These are phyloP conservation scores for Nannizzia gypsea DNA, from an alignment of 2,329 filamentous ascomycete species.

Conservation along the genomic window DNA sequence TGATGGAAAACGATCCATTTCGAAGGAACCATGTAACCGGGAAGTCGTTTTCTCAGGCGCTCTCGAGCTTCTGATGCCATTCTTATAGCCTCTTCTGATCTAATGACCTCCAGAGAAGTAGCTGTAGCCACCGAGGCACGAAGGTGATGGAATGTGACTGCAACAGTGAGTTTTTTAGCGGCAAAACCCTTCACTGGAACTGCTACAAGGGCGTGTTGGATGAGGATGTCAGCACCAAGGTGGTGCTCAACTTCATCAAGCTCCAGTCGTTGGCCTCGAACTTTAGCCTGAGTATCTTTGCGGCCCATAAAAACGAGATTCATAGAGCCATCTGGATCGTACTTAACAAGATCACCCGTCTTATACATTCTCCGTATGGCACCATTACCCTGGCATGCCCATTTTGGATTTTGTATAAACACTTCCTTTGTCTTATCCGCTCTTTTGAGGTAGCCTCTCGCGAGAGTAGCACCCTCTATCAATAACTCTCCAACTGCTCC, in stretches of 20 bases:
- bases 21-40: conserved; percentile 20
- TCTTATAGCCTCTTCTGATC: conserved; percentile 4
- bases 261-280: conserved; percentile 21
- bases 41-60: conserved; percentile 14
- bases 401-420: conserved; percentile 19
- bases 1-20: conserved; percentile 15
- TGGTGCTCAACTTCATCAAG: conserved; percentile 21
- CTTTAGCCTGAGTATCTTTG: conserved; percentile 22
- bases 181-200: conserved; percentile 7
- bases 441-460: conserved; percentile 21
- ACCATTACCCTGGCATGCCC: conserved; percentile 9
- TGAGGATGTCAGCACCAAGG: conserved; percentile 10
- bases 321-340: conserved; percentile 17
- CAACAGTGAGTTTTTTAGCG: conserved; percentile 11
- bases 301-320: conserved; percentile 19
- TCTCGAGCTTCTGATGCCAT: conserved; percentile 8
- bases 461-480: conserved; percentile 27
- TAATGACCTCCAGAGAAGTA: conserved; percentile 6
- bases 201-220: conserved; percentile 9
- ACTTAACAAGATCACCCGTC: conserved; percentile 22
- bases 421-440: conserved; percentile 15
- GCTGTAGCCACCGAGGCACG: neutral
- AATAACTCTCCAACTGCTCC: conserved; percentile 33
- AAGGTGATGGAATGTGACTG: conserved; percentile 5
- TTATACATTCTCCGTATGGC: conserved; percentile 15